Conservation (phyloP, 23 red algal species). For the Gracilaria gracilis region DNA sequence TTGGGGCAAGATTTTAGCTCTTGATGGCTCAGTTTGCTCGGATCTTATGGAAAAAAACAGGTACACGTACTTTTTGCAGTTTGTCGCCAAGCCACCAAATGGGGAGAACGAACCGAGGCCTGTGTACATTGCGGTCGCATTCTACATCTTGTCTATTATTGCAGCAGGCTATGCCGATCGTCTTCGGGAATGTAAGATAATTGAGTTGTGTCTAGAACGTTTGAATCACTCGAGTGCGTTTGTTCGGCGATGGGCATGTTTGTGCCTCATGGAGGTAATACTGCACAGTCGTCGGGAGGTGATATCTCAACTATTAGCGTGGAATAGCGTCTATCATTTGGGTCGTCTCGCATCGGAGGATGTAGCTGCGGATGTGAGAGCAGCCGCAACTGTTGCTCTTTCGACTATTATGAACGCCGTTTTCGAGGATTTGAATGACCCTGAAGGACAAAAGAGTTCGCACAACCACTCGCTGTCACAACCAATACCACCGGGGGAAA, state of each 20-base stretch:
- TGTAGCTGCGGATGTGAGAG: constrained; percentile 61
- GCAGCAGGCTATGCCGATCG: constrained; percentile 55
- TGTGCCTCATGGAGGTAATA: constrained; percentile 67
- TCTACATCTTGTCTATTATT: constrained; percentile 85
- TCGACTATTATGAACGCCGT: constrained; percentile 35
- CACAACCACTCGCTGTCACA: background rate
- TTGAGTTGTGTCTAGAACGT: constrained; percentile 49
- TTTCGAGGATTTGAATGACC: background rate
- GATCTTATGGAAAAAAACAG: constrained; percentile 86
- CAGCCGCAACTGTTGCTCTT: constrained; percentile 38
- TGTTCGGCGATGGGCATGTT: constrained; percentile 81
- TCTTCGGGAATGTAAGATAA: constrained; percentile 15
- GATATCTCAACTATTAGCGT: constrained; percentile 35
- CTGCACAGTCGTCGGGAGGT: constrained; percentile 12
- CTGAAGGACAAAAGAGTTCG: background rate
- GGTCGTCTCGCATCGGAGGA: constrained; percentile 50
- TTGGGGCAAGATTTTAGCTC: constrained; percentile 95
- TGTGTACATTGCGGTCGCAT: constrained; percentile 75
- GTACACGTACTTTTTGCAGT: constrained; percentile 78
- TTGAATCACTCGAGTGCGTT: constrained; percentile 46
- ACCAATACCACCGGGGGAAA: background rate
- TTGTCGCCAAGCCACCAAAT: constrained; percentile 48
- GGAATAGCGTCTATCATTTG: constrained; percentile 34
- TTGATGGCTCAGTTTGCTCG: constrained; percentile 77
- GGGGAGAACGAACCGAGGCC: constrained; percentile 33